These are phyloP conservation scores for Stemphylium beticola DNA, from an alignment of 2,329 filamentous ascomycete genomes.

Conservation along the genomic window DNA sequence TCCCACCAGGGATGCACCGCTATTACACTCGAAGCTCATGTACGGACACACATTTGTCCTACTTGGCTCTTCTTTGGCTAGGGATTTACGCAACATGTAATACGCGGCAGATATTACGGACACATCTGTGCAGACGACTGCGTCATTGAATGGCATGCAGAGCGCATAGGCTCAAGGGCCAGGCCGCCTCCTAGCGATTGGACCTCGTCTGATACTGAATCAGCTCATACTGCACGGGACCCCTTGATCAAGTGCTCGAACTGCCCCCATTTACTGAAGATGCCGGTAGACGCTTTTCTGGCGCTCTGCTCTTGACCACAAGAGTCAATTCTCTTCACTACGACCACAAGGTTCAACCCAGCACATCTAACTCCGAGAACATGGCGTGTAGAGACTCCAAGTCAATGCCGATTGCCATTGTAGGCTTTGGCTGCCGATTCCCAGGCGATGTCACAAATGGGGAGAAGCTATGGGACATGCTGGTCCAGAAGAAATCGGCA, in stretches of 20 bases:
- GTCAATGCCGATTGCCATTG: slow-evolving; percentile 30
- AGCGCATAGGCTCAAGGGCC: not conserved
- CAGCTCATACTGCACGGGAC: not conserved
- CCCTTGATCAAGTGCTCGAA: not conserved
- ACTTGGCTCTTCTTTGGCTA: not conserved
- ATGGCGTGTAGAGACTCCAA: slow-evolving; percentile 10
- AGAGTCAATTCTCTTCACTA: not conserved
- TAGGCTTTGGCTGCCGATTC: slow-evolving; percentile 40
- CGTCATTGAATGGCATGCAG: not conserved
- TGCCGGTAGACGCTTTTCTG: not conserved
- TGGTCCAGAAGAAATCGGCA: slow-evolving; percentile 16
- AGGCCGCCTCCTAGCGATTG: not conserved
- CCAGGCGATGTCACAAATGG: slow-evolving; percentile 21
- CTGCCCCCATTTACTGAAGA: not conserved
- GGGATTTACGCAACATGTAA: no score
- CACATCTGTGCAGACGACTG: not conserved
- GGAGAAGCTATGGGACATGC: slow-evolving; percentile 23
- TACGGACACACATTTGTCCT: not conserved
- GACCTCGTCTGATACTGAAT: not conserved
- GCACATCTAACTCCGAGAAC: not conserved
- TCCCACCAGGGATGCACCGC: not conserved
- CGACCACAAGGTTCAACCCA: not conserved
- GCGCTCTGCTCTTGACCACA: not conserved
- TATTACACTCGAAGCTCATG: not conserved
- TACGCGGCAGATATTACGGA: no score